Evolutionary conservation across 2,329 filamentous ascomycete genomes (phyloP).

Genomic region (Trichoderma guizhouense): DNA sequence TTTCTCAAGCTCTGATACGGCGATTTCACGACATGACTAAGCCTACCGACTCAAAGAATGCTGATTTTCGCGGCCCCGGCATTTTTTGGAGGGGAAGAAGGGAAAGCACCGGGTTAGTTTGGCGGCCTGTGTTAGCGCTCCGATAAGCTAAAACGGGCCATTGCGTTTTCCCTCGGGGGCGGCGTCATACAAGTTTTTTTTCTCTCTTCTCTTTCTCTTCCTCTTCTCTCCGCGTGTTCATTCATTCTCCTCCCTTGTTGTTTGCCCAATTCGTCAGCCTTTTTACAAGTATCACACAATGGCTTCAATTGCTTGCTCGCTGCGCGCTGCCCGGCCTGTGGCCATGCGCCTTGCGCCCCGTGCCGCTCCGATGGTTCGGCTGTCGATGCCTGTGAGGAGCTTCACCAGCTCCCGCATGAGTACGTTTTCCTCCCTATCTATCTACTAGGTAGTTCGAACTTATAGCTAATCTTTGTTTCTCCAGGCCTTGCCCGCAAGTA

Average conservation of each 20-base stretch:
- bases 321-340: slow-evolving; percentile 49
- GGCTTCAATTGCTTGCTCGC: slow-evolving; percentile 59
- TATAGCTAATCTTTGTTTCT: background rate
- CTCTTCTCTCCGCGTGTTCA: background rate
- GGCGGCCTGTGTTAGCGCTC: background rate
- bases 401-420: slow-evolving; percentile 41
- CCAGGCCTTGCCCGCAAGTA: slow-evolving; percentile 73
- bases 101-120: background rate
- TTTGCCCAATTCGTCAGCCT: background rate
- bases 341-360: slow-evolving; percentile 38
- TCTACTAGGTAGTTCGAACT: too few species aligned
- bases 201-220: background rate
- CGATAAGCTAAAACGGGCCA: slow-evolving; percentile 7
- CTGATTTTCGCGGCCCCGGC: background rate
- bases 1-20: background rate
- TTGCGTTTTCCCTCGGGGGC: background rate
- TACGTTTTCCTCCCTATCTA: too few species aligned
- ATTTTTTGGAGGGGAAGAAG: background rate
- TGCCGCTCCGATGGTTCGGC: slow-evolving; percentile 40
- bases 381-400: slow-evolving; percentile 35
- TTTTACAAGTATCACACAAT: slow-evolving; percentile 34
- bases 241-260: background rate
- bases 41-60: background rate
- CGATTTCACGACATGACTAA: background rate
- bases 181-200: slow-evolving; percentile 11